Conservation (phyloP, 1,139 yeast genomes). For the Geotrichum australiense region DNA sequence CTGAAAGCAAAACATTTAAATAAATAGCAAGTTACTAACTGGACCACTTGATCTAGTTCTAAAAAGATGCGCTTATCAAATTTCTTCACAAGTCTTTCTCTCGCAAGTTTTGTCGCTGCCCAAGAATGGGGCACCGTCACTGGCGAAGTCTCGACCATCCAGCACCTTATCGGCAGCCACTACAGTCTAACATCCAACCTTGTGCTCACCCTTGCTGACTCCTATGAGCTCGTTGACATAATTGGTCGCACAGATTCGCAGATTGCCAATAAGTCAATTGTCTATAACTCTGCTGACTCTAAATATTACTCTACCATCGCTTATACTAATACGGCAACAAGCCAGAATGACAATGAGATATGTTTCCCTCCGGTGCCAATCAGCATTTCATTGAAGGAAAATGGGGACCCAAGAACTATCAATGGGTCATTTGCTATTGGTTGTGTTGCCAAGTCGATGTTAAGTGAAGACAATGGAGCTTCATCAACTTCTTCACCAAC, state of each 20-base stretch:
- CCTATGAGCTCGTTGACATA: slow-evolving; percentile 18
- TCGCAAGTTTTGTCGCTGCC: slow-evolving; percentile 13
- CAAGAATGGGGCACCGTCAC: slow-evolving; percentile 18
- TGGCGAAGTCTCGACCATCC: slow-evolving; percentile 15
- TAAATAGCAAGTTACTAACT: too few relatives aligned
- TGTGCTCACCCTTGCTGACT: slow-evolving; percentile 8
- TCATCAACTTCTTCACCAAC: slow-evolving; percentile 1
- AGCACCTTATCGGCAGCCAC: slow-evolving; percentile 12
- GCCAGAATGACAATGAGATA: slow-evolving; percentile 6
- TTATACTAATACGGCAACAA: slow-evolving; percentile 16
- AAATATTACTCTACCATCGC: slow-evolving; percentile 17
- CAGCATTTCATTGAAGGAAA: slow-evolving; percentile 13
- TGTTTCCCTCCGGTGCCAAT: slow-evolving; percentile 19
- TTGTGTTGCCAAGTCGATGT: slow-evolving; percentile 16
- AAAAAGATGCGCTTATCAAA: too few relatives aligned
- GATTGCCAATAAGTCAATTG: slow-evolving; percentile 16
- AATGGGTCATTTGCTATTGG: slow-evolving; percentile 18
- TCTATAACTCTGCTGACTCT: slow-evolving; percentile 17
- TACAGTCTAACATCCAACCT: slow-evolving; percentile 16
- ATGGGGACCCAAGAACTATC: slow-evolving; percentile 9
- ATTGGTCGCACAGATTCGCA: slow-evolving; percentile 16
- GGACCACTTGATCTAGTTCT: too few relatives aligned
- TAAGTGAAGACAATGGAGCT: slow-evolving; percentile 1
- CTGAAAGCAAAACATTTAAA: too few relatives aligned
- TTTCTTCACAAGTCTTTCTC: too few relatives aligned